Conservation (phyloP, 2,329 filamentous ascomycete genomes). For the Magnaporthales sp. region DNA sequence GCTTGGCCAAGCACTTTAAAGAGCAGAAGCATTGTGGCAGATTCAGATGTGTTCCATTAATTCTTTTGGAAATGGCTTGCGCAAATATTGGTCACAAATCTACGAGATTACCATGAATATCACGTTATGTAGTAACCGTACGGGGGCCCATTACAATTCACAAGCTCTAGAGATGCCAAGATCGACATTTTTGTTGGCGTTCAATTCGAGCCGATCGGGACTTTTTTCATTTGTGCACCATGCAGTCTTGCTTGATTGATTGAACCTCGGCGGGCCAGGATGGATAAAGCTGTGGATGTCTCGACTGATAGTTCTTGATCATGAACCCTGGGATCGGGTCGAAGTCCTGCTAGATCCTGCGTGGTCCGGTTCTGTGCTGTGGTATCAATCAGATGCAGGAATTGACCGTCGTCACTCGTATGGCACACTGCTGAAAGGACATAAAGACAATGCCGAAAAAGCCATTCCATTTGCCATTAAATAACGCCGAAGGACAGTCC, state of each 20-base stretch:
- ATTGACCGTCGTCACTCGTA: neutral
- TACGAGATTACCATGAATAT: neutral
- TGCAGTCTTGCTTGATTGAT: neutral
- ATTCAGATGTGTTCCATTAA: neutral
- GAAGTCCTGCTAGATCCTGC: neutral
- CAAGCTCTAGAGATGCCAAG: neutral
- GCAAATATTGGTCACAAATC: neutral
- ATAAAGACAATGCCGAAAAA: neutral
- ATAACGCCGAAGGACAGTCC: slow-evolving; percentile 3
- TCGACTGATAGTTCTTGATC: neutral
- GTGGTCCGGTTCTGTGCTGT: neutral
- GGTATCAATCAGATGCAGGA: neutral
- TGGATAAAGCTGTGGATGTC: neutral
- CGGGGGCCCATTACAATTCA: neutral
- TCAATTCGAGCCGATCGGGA: neutral
- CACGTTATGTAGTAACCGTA: neutral
- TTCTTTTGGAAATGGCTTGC: neutral
- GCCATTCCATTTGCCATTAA: slow-evolving; percentile 2
- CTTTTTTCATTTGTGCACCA: neutral
- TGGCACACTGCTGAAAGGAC: neutral
- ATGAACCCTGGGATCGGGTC: neutral
- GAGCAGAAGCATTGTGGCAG: neutral
- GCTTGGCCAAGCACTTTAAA: too few relatives aligned
- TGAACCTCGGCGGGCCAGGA: neutral
- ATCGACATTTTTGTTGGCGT: neutral